Base-by-base conservation (phyloP, 2,329 filamentous ascomycete species). In the Botrytis porri region DNA sequence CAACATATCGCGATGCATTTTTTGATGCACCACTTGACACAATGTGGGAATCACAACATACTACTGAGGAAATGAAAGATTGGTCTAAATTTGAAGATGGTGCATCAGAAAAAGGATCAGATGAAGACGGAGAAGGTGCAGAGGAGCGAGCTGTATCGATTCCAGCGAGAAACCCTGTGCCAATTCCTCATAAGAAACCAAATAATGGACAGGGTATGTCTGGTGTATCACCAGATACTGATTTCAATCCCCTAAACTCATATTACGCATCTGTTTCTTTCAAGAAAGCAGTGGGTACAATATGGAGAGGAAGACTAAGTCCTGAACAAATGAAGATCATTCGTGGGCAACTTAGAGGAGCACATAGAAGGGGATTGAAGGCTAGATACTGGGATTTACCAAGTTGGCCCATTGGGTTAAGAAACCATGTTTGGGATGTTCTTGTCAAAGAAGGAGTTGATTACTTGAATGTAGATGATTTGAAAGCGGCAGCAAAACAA, bases 261-360 rank as follows among this genome's bases (percentile, higher is more conserved):
- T 90, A 89, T 81, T 93, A 92, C 80, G 89, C 90, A 29, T 90
- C 87, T 65, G 85, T 86, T 4, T 85, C 87, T 25, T 90, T 93
- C 78, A 81, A 80, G 29, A 78, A 80, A 5, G 80, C 85, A 1
- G 83, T 93, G 22, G 91, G 89, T 3, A 75, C 77, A 22, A 76
- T 85, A 63, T 85, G 80, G 83, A 84, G 80, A 78, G 85, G 84
- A 6, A 82, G 81, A 4, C 79, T 92, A 2, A 85, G 83, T 43
- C 74, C 78, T 4, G 73, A 71, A 18, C 87, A 89, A 76, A 76
- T 86, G 41, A 76, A 75, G 35, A 83, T 80, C 60, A 78, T 89
- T 57, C 80, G 83, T 57, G 76, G 77, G 20, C 86, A 88, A 63
- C 80, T 89, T 22, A 75, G 80, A 35, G 81, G 82, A 61, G 88